Conservation (phyloP, 2,329 filamentous ascomycete genomes). For the Magnaporthiopsis incrustans region DNA sequence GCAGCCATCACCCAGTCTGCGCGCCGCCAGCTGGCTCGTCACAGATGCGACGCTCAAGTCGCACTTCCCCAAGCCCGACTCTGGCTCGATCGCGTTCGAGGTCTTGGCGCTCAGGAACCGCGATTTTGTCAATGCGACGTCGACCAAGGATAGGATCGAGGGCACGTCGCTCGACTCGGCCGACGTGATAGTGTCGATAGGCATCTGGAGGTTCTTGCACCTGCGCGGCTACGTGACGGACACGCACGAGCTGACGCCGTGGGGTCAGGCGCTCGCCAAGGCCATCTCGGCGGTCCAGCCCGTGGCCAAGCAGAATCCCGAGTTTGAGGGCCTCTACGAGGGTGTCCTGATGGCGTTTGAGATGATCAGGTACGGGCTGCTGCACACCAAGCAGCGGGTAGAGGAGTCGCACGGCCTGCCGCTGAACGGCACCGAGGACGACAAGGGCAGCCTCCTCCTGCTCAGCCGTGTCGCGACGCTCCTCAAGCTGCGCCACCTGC, state of each 20-base stretch:
- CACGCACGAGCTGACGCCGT: slow-evolving; percentile 69
- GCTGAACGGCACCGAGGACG: slow-evolving; percentile 54
- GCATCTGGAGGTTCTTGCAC: slow-evolving; percentile 83
- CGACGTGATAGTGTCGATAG: slow-evolving; percentile 64
- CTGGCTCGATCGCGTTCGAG: slow-evolving; percentile 47
- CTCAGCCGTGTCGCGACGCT: slow-evolving; percentile 82
- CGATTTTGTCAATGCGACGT: slow-evolving; percentile 62
- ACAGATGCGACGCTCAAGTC: slow-evolving; percentile 48
- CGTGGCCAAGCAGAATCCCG: slow-evolving; percentile 35
- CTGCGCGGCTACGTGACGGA: slow-evolving; percentile 77
- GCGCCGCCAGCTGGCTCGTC: slow-evolving; percentile 62
- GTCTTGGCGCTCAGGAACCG: slow-evolving; percentile 60
- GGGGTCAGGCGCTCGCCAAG: slow-evolving; percentile 72
- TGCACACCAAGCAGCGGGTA: slow-evolving; percentile 60
- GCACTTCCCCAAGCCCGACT: slow-evolving; percentile 33
- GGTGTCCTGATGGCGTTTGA: slow-evolving; percentile 78
- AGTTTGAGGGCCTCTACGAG: slow-evolving; percentile 56
- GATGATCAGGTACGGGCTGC: slow-evolving; percentile 67
- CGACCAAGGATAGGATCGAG: slow-evolving; percentile 48
- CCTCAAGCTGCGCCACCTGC: slow-evolving; percentile 71
- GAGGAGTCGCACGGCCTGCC: slow-evolving; percentile 47
- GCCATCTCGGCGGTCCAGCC: slow-evolving; percentile 57
- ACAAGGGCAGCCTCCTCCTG: slow-evolving; percentile 70
- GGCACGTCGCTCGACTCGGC: slow-evolving; percentile 46
- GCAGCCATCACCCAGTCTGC: slow-evolving; percentile 38